A percentile compares a stretch with the other conserved stretches of the same genome.
phyloP scores from a whole-genome alignment of 1,284 basidiomycete species.

The Melampsora larici-populina region DNA sequence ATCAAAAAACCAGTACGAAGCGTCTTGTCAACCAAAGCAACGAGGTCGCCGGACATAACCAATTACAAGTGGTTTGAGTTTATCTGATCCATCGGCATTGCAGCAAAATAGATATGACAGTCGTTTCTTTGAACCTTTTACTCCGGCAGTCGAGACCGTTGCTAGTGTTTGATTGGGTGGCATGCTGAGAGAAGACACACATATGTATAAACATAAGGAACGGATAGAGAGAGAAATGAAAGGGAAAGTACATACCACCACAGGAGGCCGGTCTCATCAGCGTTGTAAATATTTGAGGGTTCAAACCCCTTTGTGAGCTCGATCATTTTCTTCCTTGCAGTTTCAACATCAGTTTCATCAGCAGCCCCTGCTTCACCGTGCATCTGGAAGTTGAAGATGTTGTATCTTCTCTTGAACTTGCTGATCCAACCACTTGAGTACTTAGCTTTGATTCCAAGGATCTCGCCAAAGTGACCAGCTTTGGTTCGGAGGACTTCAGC shows the following conservation, averaged over 20 bases:
- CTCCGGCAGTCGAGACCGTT: not conserved
- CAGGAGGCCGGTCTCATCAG: not conserved
- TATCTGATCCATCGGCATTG: not conserved
- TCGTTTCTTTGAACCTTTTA: not conserved
- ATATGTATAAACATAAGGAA: not conserved
- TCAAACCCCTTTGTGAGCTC: not conserved
- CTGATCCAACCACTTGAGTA: not conserved
- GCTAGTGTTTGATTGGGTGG: not conserved
- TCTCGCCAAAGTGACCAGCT: not conserved
- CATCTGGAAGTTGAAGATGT: not conserved
- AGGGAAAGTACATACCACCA: too few species aligned
- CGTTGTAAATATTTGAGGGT: not conserved
- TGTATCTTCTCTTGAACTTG: not conserved
- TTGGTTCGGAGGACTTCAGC: not conserved
- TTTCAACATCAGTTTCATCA: not conserved
- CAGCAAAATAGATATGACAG: not conserved
- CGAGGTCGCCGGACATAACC: not conserved
- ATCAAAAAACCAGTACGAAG: too few species aligned
- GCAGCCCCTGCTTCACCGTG: too few species aligned
- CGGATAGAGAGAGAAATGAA: not conserved
- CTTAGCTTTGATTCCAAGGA: not conserved
- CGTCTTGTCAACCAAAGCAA: not conserved
- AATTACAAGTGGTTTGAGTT: not conserved
- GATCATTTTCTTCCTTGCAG: not conserved
- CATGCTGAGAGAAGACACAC: not conserved